Conservation (phyloP, 2,329 filamentous ascomycete species). For the Fusarium sp. region DNA sequence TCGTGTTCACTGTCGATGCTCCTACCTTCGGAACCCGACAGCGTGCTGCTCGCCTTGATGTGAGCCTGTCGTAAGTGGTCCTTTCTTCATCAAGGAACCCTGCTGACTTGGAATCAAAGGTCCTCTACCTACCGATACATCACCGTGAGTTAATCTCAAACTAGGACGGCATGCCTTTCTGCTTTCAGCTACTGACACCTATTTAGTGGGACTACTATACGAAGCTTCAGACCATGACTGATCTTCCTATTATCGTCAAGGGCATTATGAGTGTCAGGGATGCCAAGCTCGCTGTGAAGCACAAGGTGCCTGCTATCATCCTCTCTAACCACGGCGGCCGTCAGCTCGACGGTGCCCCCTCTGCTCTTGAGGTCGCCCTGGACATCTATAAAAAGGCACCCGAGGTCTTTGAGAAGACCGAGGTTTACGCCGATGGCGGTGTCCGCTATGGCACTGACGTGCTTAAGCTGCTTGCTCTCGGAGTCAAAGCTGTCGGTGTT, state of each 20-base stretch:
- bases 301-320: slow-evolving; percentile 45
- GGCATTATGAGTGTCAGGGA: slow-evolving; percentile 52
- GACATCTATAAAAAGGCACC: slow-evolving; percentile 51
- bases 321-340: slow-evolving; percentile 56
- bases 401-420: slow-evolving; percentile 49
- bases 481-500: slow-evolving; percentile 57
- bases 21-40: slow-evolving; percentile 52
- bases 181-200: background rate
- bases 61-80: slow-evolving; percentile 28
- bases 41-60: slow-evolving; percentile 51
- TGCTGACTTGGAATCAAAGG: background rate
- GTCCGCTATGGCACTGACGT: slow-evolving; percentile 54
- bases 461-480: slow-evolving; percentile 53
- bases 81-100: background rate
- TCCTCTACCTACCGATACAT: slow-evolving; percentile 17
- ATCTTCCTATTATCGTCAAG: slow-evolving; percentile 52
- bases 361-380: slow-evolving; percentile 49
- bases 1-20: slow-evolving; percentile 53
- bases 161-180: background rate
- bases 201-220: slow-evolving; percentile 50
- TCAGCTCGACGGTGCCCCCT: slow-evolving; percentile 52
- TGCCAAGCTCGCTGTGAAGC: slow-evolving; percentile 45
- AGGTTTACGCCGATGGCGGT: slow-evolving; percentile 54
- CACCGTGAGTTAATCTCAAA: slow-evolving; percentile 36
- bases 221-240: slow-evolving; percentile 45